Evolutionary conservation across 371 early-diverging fungal genomes (phyloP).

Genomic region (Mortierella sp.): DNA sequence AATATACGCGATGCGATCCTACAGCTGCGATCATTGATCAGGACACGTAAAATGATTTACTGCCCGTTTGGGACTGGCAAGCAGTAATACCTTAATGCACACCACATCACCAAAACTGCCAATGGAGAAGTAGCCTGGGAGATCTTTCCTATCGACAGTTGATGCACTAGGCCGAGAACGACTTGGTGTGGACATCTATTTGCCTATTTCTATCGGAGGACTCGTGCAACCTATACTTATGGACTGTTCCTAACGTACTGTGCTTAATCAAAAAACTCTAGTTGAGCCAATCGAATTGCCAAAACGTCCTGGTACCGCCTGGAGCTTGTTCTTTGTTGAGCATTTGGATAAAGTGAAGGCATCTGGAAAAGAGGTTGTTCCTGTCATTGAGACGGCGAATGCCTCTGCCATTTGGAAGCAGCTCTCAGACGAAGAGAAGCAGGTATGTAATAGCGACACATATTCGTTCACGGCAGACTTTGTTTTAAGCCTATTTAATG

Average conservation of each 20-base stretch:
- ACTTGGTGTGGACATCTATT: no score
- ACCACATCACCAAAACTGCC: no score
- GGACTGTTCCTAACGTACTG: neutral
- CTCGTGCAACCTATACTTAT: neutral
- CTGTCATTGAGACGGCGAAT: conserved; percentile 29
- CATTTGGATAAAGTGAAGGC: conserved; percentile 53
- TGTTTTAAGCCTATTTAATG: neutral
- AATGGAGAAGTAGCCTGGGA: no score
- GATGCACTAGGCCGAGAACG: no score
- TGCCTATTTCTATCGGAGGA: no score
- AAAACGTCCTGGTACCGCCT: conserved; percentile 62
- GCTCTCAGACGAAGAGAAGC: conserved; percentile 26
- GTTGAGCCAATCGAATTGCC: conserved; percentile 58
- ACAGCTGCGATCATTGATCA: no score
- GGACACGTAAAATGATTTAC: no score
- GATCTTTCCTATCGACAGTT: no score
- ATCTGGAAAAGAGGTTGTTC: conserved; percentile 48
- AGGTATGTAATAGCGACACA: conserved; percentile 12
- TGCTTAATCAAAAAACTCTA: neutral
- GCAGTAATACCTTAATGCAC: no score
- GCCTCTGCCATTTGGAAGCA: conserved; percentile 42
- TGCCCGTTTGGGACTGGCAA: no score
- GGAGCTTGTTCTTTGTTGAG: conserved; percentile 64
- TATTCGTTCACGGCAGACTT: neutral
- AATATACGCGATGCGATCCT: no score